Evolutionary conservation across 306 rosid species (phyloP).

Genomic region (Erythrophleum fordii): DNA sequence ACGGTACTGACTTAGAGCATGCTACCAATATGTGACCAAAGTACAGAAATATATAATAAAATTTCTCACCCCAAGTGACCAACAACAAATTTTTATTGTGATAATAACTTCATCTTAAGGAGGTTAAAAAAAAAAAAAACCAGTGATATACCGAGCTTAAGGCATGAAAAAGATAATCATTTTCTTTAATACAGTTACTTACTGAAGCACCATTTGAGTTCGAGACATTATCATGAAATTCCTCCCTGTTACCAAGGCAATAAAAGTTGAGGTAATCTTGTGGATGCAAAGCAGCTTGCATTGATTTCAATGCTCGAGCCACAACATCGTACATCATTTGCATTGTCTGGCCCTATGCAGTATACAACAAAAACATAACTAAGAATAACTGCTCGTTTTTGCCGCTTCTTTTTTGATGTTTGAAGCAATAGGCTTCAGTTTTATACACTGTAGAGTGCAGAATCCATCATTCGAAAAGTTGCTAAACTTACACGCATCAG

Average conservation of each 20-base stretch:
- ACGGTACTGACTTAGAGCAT: neutral
- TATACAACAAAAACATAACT: constrained; percentile 34
- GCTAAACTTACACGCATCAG: constrained; percentile 28
- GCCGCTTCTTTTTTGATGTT: constrained; percentile 7
- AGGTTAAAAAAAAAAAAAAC: constrained; percentile 37
- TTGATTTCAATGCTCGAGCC: constrained; percentile 64
- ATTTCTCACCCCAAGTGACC: constrained; percentile 7
- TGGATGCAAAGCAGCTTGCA: constrained; percentile 54
- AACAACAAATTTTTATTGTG: neutral
- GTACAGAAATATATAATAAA: constrained; percentile 3
- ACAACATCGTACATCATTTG: constrained; percentile 76
- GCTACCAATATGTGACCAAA: neutral
- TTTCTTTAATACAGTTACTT: constrained; percentile 31
- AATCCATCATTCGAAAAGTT: constrained; percentile 24
- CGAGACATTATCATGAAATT: constrained; percentile 37
- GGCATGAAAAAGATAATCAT: constrained; percentile 15
- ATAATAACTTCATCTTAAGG: constrained; percentile 29
- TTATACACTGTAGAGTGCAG: constrained; percentile 27
- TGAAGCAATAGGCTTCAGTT: constrained; percentile 28
- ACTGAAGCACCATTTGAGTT: constrained; percentile 58
- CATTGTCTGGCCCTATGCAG: constrained; percentile 78
- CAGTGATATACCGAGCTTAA: neutral
- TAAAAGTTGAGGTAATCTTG: constrained; percentile 89
- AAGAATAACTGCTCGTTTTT: constrained; percentile 18
- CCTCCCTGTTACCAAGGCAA: constrained; percentile 96